These are phyloP conservation scores for Pelargonium myrrhifolium DNA, from an alignment of 441 rosid genomes.

Conservation along the genomic window DNA sequence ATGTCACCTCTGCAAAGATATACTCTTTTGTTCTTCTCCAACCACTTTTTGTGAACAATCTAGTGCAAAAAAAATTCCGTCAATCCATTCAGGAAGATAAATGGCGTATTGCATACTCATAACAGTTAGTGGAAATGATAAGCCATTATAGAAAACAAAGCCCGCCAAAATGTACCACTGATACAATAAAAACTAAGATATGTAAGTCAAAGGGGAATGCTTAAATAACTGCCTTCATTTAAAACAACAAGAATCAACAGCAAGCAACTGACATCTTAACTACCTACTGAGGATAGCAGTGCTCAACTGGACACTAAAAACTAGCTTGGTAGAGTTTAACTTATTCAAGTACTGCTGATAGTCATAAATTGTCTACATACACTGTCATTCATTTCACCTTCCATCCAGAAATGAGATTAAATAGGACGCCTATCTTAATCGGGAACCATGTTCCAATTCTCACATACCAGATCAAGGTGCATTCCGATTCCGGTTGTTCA, in stretches of 20 bases:
- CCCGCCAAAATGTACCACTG: too few relatives aligned
- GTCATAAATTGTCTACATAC: neutral
- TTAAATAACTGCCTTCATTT: neutral
- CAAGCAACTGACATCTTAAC: neutral
- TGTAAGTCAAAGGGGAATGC: too few relatives aligned
- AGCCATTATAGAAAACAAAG: neutral
- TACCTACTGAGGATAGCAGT: neutral
- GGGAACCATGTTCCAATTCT: neutral
- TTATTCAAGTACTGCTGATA: neutral
- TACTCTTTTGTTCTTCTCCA: conserved; percentile 91
- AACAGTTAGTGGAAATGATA: conserved; percentile 6
- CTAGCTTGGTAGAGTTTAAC: neutral
- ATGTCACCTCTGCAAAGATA: conserved; percentile 52
- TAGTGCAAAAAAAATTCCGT: conserved; percentile 26
- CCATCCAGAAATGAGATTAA: neutral
- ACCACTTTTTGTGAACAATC: conserved; percentile 79
- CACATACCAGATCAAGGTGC: neutral
- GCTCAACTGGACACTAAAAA: neutral
- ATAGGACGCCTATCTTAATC: neutral
- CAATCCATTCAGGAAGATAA: conserved; percentile 10
- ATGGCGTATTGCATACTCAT: neutral
- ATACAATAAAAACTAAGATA: too few relatives aligned
- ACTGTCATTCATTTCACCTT: neutral
- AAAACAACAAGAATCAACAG: neutral
- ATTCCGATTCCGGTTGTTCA: neutral